These are phyloP conservation scores for Acorus calamus DNA, from an alignment of 106 monocot species.

Conservation along the genomic window DNA sequence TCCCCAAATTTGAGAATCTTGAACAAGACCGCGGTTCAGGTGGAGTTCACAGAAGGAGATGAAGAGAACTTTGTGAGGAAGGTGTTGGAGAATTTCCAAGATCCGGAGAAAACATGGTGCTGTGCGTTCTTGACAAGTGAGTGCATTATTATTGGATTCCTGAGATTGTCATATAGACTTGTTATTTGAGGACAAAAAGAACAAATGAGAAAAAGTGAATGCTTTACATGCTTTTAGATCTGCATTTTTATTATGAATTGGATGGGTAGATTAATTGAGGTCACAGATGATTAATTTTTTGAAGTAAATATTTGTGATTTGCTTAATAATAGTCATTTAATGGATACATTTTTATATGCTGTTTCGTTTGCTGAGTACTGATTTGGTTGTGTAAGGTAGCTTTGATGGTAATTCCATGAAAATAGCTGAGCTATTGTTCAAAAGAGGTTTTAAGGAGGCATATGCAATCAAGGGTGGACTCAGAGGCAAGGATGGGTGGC, in stretches of 20 bases:
- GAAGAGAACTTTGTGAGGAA: slow-evolving; percentile 64
- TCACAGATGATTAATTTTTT: no score
- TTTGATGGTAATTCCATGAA: slow-evolving; percentile 85
- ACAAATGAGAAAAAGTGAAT: background rate
- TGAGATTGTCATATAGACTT: background rate
- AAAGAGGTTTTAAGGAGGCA: slow-evolving; percentile 86
- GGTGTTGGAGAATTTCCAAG: slow-evolving; percentile 38
- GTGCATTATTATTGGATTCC: slow-evolving; percentile 7
- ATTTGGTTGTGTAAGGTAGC: slow-evolving; percentile 66
- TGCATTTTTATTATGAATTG: no score
- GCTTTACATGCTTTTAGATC: background rate
- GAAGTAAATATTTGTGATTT: no score
- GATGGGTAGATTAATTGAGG: no score
- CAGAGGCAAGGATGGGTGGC: slow-evolving; percentile 91
- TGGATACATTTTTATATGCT: background rate
- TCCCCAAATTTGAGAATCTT: slow-evolving; percentile 73
- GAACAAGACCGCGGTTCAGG: slow-evolving; percentile 44
- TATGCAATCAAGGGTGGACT: slow-evolving; percentile 94
- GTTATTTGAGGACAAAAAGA: background rate
- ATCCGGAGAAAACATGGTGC: slow-evolving; percentile 54
- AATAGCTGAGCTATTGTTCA: slow-evolving; percentile 64
- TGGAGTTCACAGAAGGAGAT: slow-evolving; percentile 55
- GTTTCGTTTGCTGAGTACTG: slow-evolving; percentile 13
- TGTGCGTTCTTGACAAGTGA: slow-evolving; percentile 94
- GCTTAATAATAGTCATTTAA: no score